Percentiles rank a stretch among this genome's conserved stretches.
phyloP scores from a whole-genome alignment of 345 rosid genomes.

The Laguncularia racemosa region DNA sequence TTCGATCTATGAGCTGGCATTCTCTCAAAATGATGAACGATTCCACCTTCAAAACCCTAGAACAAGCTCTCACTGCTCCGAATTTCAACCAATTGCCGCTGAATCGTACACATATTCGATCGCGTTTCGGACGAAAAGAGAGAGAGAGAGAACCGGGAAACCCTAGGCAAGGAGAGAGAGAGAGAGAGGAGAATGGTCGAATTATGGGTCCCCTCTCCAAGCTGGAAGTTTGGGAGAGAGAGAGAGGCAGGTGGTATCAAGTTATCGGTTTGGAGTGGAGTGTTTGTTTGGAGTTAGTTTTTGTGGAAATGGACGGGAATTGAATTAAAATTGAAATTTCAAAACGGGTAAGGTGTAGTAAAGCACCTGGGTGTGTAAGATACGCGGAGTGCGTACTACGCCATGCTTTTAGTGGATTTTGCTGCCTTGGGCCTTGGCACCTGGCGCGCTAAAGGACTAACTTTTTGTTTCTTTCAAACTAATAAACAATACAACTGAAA shows the following conservation, averaged over 20 bases:
- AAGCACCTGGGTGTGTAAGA: neutral
- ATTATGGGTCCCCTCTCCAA: constrained; percentile 2
- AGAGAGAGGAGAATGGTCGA: neutral
- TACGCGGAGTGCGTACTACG: constrained; percentile 2
- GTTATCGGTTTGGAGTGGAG: neutral
- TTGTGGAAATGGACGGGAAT: neutral
- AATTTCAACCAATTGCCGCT: neutral
- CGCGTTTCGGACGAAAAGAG: neutral
- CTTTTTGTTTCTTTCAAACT: no score
- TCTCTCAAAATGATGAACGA: constrained; percentile 1
- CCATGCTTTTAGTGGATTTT: neutral
- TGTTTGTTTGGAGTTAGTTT: neutral
- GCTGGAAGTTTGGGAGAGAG: neutral
- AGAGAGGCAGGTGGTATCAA: no score
- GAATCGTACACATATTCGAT: neutral
- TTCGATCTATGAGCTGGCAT: constrained; percentile 62
- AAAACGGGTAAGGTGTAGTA: no score
- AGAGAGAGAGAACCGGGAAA: neutral
- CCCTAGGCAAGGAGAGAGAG: constrained; percentile 9
- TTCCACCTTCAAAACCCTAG: constrained; percentile 4
- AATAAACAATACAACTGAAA: no score
- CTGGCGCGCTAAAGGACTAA: no score
- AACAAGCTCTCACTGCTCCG: constrained; percentile 1
- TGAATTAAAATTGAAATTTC: neutral
- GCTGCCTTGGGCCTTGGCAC: no score